Conservation (phyloP, 202 grass and related monocot species). For the Hordeum pubiflorum region DNA sequence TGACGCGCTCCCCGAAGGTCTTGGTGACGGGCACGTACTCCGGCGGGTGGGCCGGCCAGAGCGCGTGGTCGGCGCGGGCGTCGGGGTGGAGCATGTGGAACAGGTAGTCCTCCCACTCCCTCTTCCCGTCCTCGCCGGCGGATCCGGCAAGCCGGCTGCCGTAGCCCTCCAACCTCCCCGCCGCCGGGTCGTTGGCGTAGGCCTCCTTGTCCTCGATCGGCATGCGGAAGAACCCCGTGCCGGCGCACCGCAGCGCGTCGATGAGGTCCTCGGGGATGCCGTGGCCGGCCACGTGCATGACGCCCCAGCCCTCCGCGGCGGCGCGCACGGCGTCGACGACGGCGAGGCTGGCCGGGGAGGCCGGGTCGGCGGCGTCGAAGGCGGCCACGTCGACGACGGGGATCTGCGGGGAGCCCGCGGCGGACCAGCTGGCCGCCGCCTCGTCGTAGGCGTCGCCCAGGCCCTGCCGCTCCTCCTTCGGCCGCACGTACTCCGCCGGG, state of each 20-base stretch:
- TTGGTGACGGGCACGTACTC: slow-evolving; percentile 49
- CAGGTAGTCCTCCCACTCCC: slow-evolving; percentile 91
- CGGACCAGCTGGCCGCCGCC: neutral
- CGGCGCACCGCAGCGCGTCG: slow-evolving; percentile 39
- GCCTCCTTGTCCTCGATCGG: slow-evolving; percentile 60
- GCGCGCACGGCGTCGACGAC: slow-evolving; percentile 35
- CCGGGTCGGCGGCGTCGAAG: neutral
- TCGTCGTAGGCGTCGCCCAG: slow-evolving; percentile 73
- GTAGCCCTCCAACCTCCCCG: slow-evolving; percentile 60
- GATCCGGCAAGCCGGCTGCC: slow-evolving; percentile 51
- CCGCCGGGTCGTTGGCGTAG: slow-evolving; percentile 68
- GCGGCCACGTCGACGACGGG: slow-evolving; percentile 60
- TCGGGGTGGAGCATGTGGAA: slow-evolving; percentile 73
- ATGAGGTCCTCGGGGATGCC: slow-evolving; percentile 44
- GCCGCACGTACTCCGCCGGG: slow-evolving; percentile 74
- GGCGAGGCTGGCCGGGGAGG: neutral
- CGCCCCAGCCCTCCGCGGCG: slow-evolving; percentile 50
- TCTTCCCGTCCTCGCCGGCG: slow-evolving; percentile 42
- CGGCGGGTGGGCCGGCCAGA: slow-evolving; percentile 50
- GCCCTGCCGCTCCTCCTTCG: slow-evolving; percentile 52
- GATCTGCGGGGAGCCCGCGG: slow-evolving; percentile 18
- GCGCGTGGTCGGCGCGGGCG: slow-evolving; percentile 28
- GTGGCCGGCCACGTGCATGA: slow-evolving; percentile 78
- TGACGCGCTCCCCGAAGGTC: slow-evolving; percentile 34
- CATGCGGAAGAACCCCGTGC: slow-evolving; percentile 58